Evolutionary conservation across 805 yeast genomes (phyloP).

Genomic region (Wickerhamiella nectarea): DNA sequence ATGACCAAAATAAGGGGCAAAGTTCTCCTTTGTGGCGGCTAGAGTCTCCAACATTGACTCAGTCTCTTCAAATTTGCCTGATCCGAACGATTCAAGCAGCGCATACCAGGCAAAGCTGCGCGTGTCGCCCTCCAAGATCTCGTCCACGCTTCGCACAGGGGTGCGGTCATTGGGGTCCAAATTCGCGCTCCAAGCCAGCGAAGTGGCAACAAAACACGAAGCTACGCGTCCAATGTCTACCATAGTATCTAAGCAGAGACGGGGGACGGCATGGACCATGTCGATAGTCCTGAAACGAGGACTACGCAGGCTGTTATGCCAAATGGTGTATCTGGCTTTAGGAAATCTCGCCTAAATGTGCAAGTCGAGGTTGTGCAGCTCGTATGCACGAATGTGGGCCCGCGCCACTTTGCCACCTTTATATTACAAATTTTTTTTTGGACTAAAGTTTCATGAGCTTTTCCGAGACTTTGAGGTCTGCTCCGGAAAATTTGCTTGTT

Average conservation of each 20-base stretch:
- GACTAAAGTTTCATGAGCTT: not conserved
- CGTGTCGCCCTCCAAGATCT: not conserved
- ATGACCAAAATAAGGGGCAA: not conserved
- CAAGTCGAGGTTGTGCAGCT: no score
- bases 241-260: not conserved
- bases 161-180: not conserved
- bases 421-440: not conserved
- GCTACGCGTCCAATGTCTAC: not conserved
- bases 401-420: not conserved
- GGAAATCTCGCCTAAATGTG: no score
- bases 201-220: not conserved
- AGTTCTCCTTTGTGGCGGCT: not conserved
- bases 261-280: no score
- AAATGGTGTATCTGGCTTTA: no score
- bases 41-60: not conserved
- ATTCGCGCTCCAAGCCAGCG: not conserved
- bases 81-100: not conserved
- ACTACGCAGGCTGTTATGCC: no score
- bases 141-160: not conserved
- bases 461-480: constrained; percentile 1
- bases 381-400: not conserved
- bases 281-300: no score
- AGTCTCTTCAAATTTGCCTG: not conserved
- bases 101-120: not conserved
- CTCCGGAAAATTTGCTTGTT: constrained; percentile 11